Conservation (phyloP, 225 moss, liverwort and hornwort species). For the Straminergon stramineum region DNA sequence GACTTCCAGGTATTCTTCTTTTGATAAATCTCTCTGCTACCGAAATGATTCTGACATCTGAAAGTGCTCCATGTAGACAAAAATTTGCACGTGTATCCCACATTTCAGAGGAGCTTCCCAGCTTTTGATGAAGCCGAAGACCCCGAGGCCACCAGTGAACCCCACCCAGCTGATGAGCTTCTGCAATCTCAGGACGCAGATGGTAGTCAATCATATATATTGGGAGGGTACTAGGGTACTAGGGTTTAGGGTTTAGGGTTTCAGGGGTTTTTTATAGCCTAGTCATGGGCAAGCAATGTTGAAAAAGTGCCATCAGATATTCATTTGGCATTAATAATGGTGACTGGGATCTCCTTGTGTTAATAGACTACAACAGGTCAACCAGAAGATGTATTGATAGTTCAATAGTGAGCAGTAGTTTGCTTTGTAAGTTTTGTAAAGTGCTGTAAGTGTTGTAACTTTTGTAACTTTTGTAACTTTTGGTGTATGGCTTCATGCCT, state of each 20-base stretch:
- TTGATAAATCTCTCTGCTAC: too few species aligned
- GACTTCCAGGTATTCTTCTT: not conserved
- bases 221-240: constrained; percentile 14
- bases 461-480: too few species aligned
- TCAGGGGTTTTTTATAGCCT: not conserved
- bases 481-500: not conserved
- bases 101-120: not conserved
- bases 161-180: constrained; percentile 34
- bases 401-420: not conserved
- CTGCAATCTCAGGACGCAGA: constrained; percentile 16
- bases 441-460: too few species aligned
- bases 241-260: not conserved
- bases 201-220: constrained; percentile 11
- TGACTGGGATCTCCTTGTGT: not conserved
- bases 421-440: not conserved
- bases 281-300: not conserved
- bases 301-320: not conserved
- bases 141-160: not conserved
- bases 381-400: not conserved
- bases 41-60: not conserved
- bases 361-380: not conserved
- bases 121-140: constrained; percentile 2
- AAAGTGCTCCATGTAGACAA: not conserved
- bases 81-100: not conserved
- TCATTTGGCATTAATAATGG: not conserved